phyloP scores from a whole-genome alignment of 768 basidiomycete genomes.

The Boletellus sp. region DNA sequence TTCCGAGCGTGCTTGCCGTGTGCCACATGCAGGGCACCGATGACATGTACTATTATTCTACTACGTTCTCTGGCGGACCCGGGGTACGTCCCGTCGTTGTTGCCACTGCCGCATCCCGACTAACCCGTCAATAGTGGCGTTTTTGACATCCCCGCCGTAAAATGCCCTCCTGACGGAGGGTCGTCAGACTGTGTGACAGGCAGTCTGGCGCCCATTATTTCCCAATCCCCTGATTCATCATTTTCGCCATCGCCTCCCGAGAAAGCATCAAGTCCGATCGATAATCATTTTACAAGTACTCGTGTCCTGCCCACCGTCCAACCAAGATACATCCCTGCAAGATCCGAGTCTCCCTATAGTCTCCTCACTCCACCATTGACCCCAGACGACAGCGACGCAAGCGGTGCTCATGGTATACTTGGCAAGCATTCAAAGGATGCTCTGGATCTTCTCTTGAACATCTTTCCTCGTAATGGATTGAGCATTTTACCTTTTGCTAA shows the following conservation, averaged over 20 bases:
- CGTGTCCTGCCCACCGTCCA: conserved; percentile 29
- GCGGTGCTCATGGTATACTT: conserved; percentile 38
- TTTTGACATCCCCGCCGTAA: conserved; percentile 88
- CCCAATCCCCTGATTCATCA: conserved; percentile 39
- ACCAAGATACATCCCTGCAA: conserved; percentile 43
- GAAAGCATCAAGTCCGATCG: conserved; percentile 17
- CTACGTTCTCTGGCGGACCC: conserved; percentile 92
- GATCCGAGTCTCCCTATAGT: conserved; percentile 37
- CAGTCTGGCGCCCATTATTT: conserved; percentile 67
- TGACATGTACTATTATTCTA: conserved; percentile 87
- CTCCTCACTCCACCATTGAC: conserved; percentile 75
- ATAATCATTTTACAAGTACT: conserved; percentile 14
- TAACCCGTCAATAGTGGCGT: conserved; percentile 63
- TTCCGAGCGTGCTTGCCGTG: conserved; percentile 79
- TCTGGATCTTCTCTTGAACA: conserved; percentile 70
- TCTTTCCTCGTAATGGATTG: conserved; percentile 74
- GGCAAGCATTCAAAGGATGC: conserved; percentile 56
- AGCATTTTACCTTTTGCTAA: conserved; percentile 67
- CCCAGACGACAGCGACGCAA: conserved; percentile 60
- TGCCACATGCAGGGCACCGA: conserved; percentile 79
- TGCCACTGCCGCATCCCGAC: neutral
- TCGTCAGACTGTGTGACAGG: conserved; percentile 95
- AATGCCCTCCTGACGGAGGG: conserved; percentile 97
- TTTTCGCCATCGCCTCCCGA: conserved; percentile 30
- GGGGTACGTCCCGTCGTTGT: conserved; percentile 50